Conservation (phyloP, 2,329 filamentous ascomycete genomes). For the Clarireedia monteithiana region DNA sequence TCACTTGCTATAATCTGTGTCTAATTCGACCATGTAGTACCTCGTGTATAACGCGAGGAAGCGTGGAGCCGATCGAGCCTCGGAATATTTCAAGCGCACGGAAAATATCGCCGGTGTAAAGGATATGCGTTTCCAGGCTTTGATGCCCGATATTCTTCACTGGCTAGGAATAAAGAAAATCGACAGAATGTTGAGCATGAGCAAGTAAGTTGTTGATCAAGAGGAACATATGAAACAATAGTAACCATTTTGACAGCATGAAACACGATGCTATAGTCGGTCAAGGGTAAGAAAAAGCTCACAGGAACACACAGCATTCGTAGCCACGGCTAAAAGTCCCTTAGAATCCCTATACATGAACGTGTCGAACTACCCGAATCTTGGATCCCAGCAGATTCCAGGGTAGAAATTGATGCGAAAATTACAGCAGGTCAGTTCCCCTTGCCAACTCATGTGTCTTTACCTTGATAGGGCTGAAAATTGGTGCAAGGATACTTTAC, state of each 20-base stretch:
- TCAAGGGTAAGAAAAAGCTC: slow-evolving; percentile 49
- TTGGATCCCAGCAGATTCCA: slow-evolving; percentile 86
- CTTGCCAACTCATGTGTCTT: neutral
- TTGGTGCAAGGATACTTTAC: slow-evolving; percentile 60
- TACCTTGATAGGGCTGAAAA: slow-evolving; percentile 27
- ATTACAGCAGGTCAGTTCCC: slow-evolving; percentile 70
- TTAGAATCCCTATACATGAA: slow-evolving; percentile 75
- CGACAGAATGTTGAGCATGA: slow-evolving; percentile 97
- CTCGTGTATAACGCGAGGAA: slow-evolving; percentile 73
- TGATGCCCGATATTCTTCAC: slow-evolving; percentile 97
- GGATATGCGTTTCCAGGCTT: slow-evolving; percentile 92
- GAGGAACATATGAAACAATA: slow-evolving; percentile 16
- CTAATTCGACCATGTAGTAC: slow-evolving; percentile 26
- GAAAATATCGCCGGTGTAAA: slow-evolving; percentile 97
- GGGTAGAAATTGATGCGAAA: slow-evolving; percentile 98
- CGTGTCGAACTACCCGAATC: slow-evolving; percentile 87
- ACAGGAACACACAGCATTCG: slow-evolving; percentile 1
- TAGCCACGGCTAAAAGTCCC: slow-evolving; percentile 8
- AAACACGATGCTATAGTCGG: slow-evolving; percentile 84
- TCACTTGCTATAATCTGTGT: slow-evolving; percentile 8
- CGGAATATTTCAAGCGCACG: slow-evolving; percentile 94
- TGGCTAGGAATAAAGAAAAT: slow-evolving; percentile 99
- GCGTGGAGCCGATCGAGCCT: slow-evolving; percentile 70
- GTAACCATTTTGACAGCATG: slow-evolving; percentile 48
- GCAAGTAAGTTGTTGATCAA: slow-evolving; percentile 45